These are phyloP conservation scores for Botryotinia narcissicola DNA, from an alignment of 2,329 filamentous ascomycete species.

Conservation along the genomic window DNA sequence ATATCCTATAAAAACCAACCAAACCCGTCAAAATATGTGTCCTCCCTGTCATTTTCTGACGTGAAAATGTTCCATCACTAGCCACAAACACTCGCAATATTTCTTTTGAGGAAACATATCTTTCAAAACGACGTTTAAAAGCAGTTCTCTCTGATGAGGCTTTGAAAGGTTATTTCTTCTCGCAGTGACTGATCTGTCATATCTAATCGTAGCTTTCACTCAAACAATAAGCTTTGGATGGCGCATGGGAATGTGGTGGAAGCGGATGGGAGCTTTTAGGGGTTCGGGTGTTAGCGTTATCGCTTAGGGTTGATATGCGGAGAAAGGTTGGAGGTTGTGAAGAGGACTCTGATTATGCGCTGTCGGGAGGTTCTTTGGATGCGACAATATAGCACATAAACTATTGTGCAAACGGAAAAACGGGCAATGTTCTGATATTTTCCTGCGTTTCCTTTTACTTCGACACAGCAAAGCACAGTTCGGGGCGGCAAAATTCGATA, in stretches of 20 bases:
- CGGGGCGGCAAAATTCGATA: background rate
- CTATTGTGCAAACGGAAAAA: background rate
- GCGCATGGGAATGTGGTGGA: background rate
- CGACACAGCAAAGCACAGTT: background rate
- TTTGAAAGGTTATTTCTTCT: fast-evolving
- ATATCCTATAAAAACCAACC: background rate
- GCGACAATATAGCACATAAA: background rate
- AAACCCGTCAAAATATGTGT: too few relatives aligned
- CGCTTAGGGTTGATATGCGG: background rate
- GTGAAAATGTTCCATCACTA: too few relatives aligned
- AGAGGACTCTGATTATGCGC: too few relatives aligned
- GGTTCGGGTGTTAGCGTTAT: background rate
- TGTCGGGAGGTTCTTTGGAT: background rate
- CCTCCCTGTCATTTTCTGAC: background rate
- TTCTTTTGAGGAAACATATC: too few relatives aligned
- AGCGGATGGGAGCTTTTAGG: background rate
- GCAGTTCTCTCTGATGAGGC: background rate
- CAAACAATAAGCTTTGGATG: background rate
- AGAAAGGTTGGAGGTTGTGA: background rate
- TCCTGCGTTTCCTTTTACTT: background rate
- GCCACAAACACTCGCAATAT: too few relatives aligned
- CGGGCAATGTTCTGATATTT: background rate
- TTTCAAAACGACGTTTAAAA: background rate
- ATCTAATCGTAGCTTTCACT: background rate
- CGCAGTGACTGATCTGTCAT: background rate